These are phyloP conservation scores for Apophysomyces ossiformis DNA, from an alignment of 371 early-diverging fungal species.

Conservation along the genomic window DNA sequence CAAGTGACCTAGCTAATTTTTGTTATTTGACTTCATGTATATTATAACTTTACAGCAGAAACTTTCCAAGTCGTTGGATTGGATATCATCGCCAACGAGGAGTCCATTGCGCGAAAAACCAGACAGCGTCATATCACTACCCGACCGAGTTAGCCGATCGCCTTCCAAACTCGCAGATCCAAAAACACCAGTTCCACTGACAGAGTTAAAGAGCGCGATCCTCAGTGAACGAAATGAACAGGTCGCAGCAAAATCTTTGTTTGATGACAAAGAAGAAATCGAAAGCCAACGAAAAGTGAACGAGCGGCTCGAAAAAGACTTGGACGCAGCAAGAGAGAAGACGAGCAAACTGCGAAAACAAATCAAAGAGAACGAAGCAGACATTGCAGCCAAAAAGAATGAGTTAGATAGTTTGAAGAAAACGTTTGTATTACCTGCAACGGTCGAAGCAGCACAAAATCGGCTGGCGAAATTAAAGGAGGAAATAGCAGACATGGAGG, in stretches of 20 bases:
- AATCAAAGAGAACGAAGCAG: slow-evolving; percentile 3
- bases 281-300: background rate
- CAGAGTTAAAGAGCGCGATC: background rate
- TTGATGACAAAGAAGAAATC: background rate
- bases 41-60: background rate
- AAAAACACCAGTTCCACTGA: background rate
- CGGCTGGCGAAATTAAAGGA: slow-evolving; percentile 1
- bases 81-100: background rate
- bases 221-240: background rate
- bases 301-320: background rate
- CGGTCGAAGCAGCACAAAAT: slow-evolving; percentile 8
- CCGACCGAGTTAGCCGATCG: background rate
- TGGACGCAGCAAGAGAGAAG: background rate
- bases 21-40: background rate
- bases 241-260: background rate
- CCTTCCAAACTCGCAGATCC: background rate
- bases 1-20: background rate
- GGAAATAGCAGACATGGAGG: slow-evolving; percentile 1
- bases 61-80: background rate
- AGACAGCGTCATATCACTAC: slow-evolving; percentile 6
- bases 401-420: background rate
- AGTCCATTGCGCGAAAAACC: slow-evolving; percentile 6
- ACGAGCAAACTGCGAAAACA: background rate
- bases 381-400: background rate
- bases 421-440: background rate